phyloP scores from a whole-genome alignment of 2,329 filamentous ascomycete genomes.

The Thelonectria discophora region DNA sequence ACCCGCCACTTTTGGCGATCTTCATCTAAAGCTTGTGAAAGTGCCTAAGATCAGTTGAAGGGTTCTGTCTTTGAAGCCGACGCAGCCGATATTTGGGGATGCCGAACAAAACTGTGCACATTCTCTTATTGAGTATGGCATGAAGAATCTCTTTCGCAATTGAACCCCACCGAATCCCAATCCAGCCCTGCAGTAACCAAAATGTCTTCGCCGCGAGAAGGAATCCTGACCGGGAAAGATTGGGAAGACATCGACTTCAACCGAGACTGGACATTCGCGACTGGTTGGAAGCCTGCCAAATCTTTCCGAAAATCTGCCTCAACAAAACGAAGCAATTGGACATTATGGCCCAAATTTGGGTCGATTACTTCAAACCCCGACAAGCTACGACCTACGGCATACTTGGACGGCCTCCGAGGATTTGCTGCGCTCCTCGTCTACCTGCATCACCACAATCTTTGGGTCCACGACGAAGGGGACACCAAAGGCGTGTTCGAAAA shows the following conservation, averaged over 20 bases:
- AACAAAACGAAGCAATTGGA: conserved; percentile 21
- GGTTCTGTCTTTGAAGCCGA: not conserved
- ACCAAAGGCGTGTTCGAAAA: conserved; percentile 58
- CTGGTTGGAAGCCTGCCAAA: conserved; percentile 20
- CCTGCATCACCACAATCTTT: conserved; percentile 67
- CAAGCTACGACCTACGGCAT: conserved; percentile 61
- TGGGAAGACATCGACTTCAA: conserved; percentile 44
- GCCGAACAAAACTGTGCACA: not conserved
- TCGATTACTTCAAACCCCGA: conserved; percentile 28
- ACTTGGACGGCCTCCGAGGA: conserved; percentile 69
- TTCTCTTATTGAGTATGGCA: conserved; percentile 1
- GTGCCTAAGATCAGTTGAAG: not conserved
- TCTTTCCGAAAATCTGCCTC: conserved; percentile 26
- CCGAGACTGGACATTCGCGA: conserved; percentile 8
- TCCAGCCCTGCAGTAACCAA: conserved; percentile 9
- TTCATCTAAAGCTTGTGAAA: conserved; percentile 17
- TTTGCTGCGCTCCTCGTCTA: conserved; percentile 75
- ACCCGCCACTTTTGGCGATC: conserved; percentile 4
- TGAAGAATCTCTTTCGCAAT: not conserved
- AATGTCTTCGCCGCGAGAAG: conserved; percentile 46
- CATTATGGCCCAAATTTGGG: conserved; percentile 28
- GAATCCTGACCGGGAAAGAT: conserved; percentile 46
- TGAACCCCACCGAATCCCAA: not conserved
- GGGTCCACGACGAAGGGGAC: conserved; percentile 58
- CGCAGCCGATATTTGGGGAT: not conserved